Evolutionary conservation across 805 yeast species (phyloP).

Genomic region (Sugiyamaella boreocaroliniensis): DNA sequence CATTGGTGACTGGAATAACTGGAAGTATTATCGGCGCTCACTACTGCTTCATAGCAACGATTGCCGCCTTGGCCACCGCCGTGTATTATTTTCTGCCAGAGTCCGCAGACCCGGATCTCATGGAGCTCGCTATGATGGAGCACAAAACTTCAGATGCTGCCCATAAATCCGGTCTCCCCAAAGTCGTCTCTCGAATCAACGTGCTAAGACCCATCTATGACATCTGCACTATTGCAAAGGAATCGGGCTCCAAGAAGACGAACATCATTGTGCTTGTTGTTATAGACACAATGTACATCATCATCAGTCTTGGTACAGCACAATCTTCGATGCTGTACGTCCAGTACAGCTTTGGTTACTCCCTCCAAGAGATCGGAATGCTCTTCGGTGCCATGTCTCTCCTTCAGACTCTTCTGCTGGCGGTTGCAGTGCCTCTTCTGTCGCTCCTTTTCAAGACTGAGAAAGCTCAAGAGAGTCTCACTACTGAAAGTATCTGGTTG

Average conservation of each 20-base stretch:
- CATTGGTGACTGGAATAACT: background rate
- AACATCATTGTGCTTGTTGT: background rate
- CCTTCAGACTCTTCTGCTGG: background rate
- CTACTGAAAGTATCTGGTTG: background rate
- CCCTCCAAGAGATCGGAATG: background rate
- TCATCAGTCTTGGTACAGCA: background rate
- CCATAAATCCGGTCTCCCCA: background rate
- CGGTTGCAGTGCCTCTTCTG: background rate
- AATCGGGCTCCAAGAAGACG: background rate
- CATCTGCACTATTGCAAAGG: background rate
- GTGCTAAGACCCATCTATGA: background rate
- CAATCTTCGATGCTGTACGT: background rate
- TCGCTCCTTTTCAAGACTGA: background rate
- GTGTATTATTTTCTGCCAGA: constrained; percentile 1
- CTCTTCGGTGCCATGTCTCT: background rate
- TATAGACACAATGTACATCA: constrained; percentile 1
- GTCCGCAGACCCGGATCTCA: background rate
- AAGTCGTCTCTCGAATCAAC: background rate
- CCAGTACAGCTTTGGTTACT: constrained; percentile 1
- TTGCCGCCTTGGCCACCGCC: background rate
- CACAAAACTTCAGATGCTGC: background rate
- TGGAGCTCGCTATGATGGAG: background rate
- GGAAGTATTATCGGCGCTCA: background rate
- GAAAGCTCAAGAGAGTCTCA: background rate
- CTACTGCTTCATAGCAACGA: background rate